Base-by-base conservation (phyloP, 129 eudicot genomes). In the sunflower (Helianthus annuus) region DNA sequence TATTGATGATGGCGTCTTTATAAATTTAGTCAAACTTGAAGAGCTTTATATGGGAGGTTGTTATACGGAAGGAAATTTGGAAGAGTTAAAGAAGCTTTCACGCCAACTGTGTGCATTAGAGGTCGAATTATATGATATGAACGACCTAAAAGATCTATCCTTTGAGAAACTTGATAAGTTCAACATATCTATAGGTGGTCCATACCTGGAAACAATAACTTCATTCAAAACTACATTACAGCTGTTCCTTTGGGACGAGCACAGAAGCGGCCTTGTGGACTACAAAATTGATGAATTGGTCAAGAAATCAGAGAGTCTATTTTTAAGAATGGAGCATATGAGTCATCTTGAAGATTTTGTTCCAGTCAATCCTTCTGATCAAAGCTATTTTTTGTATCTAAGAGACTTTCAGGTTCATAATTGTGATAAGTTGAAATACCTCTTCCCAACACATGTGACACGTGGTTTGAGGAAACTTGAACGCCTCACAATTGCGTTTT, bases 1-100 rank as follows among this genome's bases (percentile, higher is more conserved):
- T 29, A 68, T 68, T 36, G 73, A 51, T 48, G 58, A 68, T 24
- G 73, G 73, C 14, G 73, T 68, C 29, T 51, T 68, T 7, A 49
- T 29, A 49, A 68, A 32, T 0, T 51, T 68, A 22, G n/a, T 13
- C 2, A 14, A n/a, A 0, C 73, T 68, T 49, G 73, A 68, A 68
- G 61, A 69, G 49, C 63, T 69, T 4, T 69, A 69, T 15, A 52
- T 69, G 73, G 15, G 36, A 10, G 16, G 9, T 32, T 19, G 2
- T 1, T 2, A 4, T 0, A 1, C 0, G 10, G 4, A 48, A 4
- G 3, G 9, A 0, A 12, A 42, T 1, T 4, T 5, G 13, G 66
- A 13, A 6, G 75, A 71, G 7, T 1, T 71, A 13, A 36, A 16
- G 32, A 48, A 4, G 65, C 14, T 14, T 14, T 57, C 24, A 34